phyloP scores from a whole-genome alignment of 202 grass and related monocot genomes.

The Schoenoplectus tabernaemontani region DNA sequence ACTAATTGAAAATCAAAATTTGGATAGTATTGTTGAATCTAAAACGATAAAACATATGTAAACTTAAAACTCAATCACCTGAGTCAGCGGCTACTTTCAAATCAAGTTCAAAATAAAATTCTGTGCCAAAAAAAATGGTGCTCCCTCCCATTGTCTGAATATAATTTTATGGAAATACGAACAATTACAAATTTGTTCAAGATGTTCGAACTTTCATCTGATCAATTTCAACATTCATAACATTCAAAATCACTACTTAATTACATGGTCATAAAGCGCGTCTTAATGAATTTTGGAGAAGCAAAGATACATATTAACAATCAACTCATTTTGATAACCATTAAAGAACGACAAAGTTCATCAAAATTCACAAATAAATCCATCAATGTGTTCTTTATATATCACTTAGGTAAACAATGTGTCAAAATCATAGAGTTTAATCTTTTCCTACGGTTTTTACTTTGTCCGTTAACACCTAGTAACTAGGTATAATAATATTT shows the following conservation, averaged over 20 bases:
- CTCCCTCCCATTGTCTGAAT: slow-evolving; percentile 22
- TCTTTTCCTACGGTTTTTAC: no score
- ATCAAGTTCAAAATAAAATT: slow-evolving; percentile 24
- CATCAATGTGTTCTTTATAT: neutral
- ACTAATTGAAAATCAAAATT: neutral
- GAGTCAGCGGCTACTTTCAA: neutral
- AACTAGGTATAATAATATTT: no score
- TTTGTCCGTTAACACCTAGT: no score
- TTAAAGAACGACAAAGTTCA: neutral
- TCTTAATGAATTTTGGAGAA: neutral
- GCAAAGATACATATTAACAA: neutral
- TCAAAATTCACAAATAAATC: neutral
- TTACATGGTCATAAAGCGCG: neutral
- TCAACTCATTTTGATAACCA: neutral
- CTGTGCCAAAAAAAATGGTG: slow-evolving; percentile 20
- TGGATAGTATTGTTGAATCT: neutral
- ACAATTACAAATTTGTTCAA: neutral
- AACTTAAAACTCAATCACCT: neutral
- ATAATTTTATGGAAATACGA: neutral
- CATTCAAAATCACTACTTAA: neutral
- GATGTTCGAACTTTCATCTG: neutral
- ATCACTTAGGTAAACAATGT: neutral
- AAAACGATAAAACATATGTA: neutral
- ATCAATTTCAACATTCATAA: neutral
- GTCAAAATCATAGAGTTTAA: no score